Base-by-base conservation (phyloP, 2,329 filamentous ascomycete genomes). In the Didymella lethalis region DNA sequence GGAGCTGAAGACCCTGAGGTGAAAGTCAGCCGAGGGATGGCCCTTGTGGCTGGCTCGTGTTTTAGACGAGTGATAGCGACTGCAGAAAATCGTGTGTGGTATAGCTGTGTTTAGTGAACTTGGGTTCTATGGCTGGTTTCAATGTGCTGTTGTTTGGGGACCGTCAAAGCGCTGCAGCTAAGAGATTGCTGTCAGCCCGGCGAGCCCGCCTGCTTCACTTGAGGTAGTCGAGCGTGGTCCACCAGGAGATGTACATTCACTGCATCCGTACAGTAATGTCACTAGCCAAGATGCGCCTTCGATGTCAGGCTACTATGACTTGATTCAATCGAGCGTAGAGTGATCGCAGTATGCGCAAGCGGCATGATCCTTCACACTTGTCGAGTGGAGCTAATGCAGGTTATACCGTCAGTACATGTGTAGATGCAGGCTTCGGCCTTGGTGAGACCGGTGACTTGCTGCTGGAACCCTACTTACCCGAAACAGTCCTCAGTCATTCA, bases 381-480 rank as follows among this genome's bases (percentile, higher is more conserved):
- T 59, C 61, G 50, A 59, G 47, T 36, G 40, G 59, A 50, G 50
- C 66, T 69, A 69, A 65, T 68, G 66, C 66, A 68, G 58, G 59
- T 61, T 66, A 60, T 50, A 59, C 48, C 45, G 57, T 65, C 64
- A 62, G 62, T 62, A 64, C 63, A 60, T 49, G 52, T 50, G 51
- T 61, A 51, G 40, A 57, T 65, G 66, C 67, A 68, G 54, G 51
- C 40, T 57, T 62, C 59, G 58, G 59, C 58, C 59, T 63, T 64
- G 48, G 63, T 64, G 59, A 53, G 48, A 55, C 60, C 32, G 58
- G 48, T 66, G 62, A 68, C 67, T 66, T 62, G 63, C 61, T 63
- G 56, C 43, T 51, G 43, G 43, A 46, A 48, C 23, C 49, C 43
- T 36, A 56, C 59, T 62, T 59, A 57, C 62, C 62, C 56, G 59